Evolutionary conservation across 768 basidiomycete species (phyloP), one percentile per base, ranked within the genome.

Genomic region (Rubroboletus satanas): DNA sequence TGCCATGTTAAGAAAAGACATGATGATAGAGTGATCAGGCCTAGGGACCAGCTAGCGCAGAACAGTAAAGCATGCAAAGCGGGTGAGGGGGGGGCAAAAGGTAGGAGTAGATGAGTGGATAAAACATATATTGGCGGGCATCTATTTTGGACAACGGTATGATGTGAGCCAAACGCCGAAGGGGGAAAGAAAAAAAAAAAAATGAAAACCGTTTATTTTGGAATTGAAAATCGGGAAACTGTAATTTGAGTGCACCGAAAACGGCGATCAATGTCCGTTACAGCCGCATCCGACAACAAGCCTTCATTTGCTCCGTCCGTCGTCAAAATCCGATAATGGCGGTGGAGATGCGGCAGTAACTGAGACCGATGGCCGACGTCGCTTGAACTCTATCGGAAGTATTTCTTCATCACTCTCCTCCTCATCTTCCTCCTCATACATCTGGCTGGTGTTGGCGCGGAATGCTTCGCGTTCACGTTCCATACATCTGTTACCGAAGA

Each of bases 361-460:
- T 41, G 68, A 72, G 2, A 70, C 59, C 49, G 72, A 72, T 26
- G 71, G 68, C 42, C 68, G 61, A 44, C 72, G 66, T 44, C 71
- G 70, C 58, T 70, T 71, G 56, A 75, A 59, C 48, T 71, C 71
- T 58, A 71, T 65, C 49, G 72, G 67, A 18, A 61, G 52, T 23
- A 35, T 65, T 52, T 73, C 75, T 21, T 75, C 76, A 4, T 70
- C 74, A 43, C 67, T 70, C 56, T 71, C 72, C 45, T 71, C 74
- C 21, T 67, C 72, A 8, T 64, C 71, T 32, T 68, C 63, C 4
- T 62, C 67, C 4, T 56, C 58, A 38, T 71, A 76, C 63, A 68
- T 60, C 57, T 64, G 69, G 56, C 69, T 70, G 46, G 65, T 62
- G 54, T 68, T 71, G 51, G 72, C 65, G 29, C 62, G 71, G 36